Conservation (phyloP, 495 filamentous ascomycete species). For the Aspergillus steynii region DNA sequence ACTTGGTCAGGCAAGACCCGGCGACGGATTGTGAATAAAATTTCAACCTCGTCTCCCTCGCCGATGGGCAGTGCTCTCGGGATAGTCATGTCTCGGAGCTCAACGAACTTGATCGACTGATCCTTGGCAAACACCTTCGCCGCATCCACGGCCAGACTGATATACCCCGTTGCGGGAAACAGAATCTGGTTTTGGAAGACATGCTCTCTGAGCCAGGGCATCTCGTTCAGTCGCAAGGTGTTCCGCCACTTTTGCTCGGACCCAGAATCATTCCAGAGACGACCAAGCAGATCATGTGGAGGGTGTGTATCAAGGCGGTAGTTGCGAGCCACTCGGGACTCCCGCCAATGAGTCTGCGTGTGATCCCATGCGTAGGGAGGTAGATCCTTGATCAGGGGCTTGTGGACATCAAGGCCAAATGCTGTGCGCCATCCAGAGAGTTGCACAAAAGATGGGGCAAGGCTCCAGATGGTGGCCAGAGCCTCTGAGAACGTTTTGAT, state of each 20-base stretch:
- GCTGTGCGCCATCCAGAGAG: not conserved
- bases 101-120: not conserved
- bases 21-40: not conserved
- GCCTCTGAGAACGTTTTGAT: not conserved
- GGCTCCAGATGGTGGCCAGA: not conserved
- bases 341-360: conserved; percentile 36
- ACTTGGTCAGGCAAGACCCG: not conserved
- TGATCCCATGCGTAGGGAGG: conserved; percentile 53
- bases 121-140: not conserved
- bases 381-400: conserved; percentile 27
- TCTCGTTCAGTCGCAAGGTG: not conserved
- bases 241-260: not conserved
- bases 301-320: not conserved
- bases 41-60: not conserved
- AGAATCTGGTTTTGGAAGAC: not conserved
- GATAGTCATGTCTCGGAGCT: not conserved
- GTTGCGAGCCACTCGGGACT: conserved; percentile 22
- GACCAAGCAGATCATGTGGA: not conserved
- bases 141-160: not conserved
- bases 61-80: not conserved
- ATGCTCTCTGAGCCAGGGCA: not conserved
- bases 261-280: not conserved
- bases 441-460: not conserved
- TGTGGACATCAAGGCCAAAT: not conserved
- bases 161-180: not conserved